A percentile compares a stretch with the other conserved stretches of the same genome.
phyloP scores from a whole-genome alignment of 352 stramenopile genomes.

The Peronosclerospora sorghi region DNA sequence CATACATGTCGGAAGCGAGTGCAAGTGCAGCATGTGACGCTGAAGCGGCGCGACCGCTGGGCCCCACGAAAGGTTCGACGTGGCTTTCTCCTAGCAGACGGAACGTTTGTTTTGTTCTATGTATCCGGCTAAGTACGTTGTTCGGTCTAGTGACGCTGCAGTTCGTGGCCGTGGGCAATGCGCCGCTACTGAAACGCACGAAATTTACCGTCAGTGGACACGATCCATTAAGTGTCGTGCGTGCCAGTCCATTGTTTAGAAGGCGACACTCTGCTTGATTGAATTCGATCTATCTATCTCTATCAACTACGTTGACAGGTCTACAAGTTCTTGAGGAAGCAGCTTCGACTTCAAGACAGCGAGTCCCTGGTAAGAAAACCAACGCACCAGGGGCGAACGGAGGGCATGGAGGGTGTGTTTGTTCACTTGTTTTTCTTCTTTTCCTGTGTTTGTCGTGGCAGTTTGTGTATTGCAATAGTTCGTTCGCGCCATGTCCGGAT shows the following conservation, averaged over 20 bases:
- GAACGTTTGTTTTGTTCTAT: too few relatives aligned
- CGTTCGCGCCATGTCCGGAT: slow-evolving; percentile 73
- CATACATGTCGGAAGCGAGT: slow-evolving; percentile 3
- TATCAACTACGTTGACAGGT: too few relatives aligned
- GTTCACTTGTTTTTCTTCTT: not conserved
- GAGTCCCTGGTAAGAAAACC: slow-evolving; percentile 44
- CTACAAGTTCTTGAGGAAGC: slow-evolving; percentile 80
- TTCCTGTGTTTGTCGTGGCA: slow-evolving; percentile 7
- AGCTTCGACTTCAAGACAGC: slow-evolving; percentile 62
- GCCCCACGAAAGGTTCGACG: slow-evolving; percentile 26
- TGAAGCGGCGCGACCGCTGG: slow-evolving; percentile 8
- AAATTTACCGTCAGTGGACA: slow-evolving; percentile 78
- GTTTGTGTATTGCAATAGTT: slow-evolving; percentile 86
- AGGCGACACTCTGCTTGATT: too few relatives aligned
- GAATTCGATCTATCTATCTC: too few relatives aligned
- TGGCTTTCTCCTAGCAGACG: too few relatives aligned
- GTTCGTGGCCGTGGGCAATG: slow-evolving; percentile 71
- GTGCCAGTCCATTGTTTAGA: slow-evolving; percentile 7
- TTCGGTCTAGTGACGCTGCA: slow-evolving; percentile 84
- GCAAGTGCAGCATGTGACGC: not conserved
- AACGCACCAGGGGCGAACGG: not conserved
- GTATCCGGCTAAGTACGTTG: too few relatives aligned
- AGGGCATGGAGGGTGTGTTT: not conserved
- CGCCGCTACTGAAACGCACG: slow-evolving; percentile 78
- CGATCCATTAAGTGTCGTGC: slow-evolving; percentile 65